A percentile compares a stretch with the other conserved stretches of the same genome.
Conservation (phyloP, 2,329 filamentous ascomycete genomes). For the Fusarium nelsonii region DNA sequence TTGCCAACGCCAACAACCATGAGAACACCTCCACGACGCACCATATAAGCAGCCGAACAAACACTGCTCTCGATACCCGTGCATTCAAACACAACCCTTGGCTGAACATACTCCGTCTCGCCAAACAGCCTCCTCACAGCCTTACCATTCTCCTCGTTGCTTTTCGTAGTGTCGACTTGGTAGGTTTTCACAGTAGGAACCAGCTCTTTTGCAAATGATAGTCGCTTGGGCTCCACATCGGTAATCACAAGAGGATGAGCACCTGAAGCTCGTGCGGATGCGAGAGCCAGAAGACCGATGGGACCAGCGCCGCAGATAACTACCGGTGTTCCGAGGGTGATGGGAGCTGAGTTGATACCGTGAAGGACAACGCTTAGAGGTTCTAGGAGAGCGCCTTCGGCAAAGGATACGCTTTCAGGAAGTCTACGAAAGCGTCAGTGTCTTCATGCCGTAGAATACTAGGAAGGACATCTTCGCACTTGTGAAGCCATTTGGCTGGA, state of each 20-base stretch:
- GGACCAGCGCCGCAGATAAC: slow-evolving; percentile 73
- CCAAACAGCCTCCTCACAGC: slow-evolving; percentile 68
- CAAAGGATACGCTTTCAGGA: slow-evolving; percentile 67
- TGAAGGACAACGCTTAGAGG: slow-evolving; percentile 73
- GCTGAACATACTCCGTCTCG: slow-evolving; percentile 66
- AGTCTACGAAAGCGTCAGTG: slow-evolving; percentile 52
- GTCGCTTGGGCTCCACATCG: slow-evolving; percentile 67
- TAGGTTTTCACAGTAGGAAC: slow-evolving; percentile 68
- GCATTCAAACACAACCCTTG: slow-evolving; percentile 72
- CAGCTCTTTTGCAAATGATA: slow-evolving; percentile 69
- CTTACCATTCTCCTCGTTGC: slow-evolving; percentile 63
- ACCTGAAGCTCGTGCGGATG: slow-evolving; percentile 70
- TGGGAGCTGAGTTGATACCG: slow-evolving; percentile 65
- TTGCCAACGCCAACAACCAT: slow-evolving; percentile 75
- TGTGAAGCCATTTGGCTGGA: slow-evolving; percentile 70
- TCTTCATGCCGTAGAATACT: background rate
- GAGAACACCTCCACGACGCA: slow-evolving; percentile 68
- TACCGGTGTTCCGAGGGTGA: slow-evolving; percentile 66
- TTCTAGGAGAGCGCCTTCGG: slow-evolving; percentile 72
- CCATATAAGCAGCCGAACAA: slow-evolving; percentile 68
- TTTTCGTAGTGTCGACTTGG: slow-evolving; percentile 60
- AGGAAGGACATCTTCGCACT: slow-evolving; percentile 46
- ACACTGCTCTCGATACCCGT: slow-evolving; percentile 75
- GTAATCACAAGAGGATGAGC: slow-evolving; percentile 74
- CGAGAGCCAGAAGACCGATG: slow-evolving; percentile 70